A percentile compares a stretch with the other conserved stretches of the same genome.
phyloP scores from a whole-genome alignment of 768 basidiomycete species.

The Pleurotus cornucopiae region DNA sequence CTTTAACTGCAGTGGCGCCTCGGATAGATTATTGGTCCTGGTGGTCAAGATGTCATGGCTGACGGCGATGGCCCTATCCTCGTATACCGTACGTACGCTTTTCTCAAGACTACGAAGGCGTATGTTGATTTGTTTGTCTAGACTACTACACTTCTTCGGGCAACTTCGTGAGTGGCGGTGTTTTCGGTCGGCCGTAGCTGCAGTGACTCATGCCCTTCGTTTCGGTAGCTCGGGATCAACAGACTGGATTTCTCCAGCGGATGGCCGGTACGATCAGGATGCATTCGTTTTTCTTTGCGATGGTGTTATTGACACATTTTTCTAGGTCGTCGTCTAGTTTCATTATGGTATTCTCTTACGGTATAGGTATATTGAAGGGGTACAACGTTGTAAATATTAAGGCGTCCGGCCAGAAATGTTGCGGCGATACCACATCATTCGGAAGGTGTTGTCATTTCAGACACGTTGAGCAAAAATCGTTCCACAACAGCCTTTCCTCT shows the following conservation, averaged over 20 bases:
- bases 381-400: no score
- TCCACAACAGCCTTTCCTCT: conserved; percentile 76
- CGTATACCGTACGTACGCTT: conserved; percentile 22
- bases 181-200: not conserved
- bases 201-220: not conserved
- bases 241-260: conserved; percentile 25
- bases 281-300: not conserved
- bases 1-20: not conserved
- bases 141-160: conserved; percentile 27
- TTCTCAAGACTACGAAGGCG: not conserved
- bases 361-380: no score
- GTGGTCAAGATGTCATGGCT: conserved; percentile 43
- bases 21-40: conserved; percentile 44
- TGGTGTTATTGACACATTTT: no score
- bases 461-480: conserved; percentile 61
- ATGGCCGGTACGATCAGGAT: conserved; percentile 21
- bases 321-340: conserved; percentile 4
- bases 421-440: no score
- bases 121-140: conserved; percentile 3
- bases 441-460: conserved; percentile 18
- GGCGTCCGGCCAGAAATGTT: no score
- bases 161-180: conserved; percentile 15
- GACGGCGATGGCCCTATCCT: conserved; percentile 22
- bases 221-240: conserved; percentile 24
- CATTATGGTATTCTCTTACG: no score